These are phyloP conservation scores for Camellia granthamiana DNA, from an alignment of 148 eudicot genomes.

Conservation along the genomic window DNA sequence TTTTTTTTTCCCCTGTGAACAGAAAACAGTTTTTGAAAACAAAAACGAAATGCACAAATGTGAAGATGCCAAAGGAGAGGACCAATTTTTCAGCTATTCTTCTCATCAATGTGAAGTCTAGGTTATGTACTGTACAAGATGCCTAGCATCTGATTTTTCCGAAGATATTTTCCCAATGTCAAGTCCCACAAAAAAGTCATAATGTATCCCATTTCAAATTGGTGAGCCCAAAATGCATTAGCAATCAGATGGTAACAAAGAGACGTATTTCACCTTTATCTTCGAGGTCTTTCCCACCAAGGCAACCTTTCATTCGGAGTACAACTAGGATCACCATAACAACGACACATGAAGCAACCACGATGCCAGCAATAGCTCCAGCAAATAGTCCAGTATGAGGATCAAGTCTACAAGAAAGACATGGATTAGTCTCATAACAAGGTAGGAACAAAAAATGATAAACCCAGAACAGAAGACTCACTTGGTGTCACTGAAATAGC, in stretches of 20 bases:
- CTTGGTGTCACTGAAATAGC: constrained; percentile 84
- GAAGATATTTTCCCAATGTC: constrained; percentile 2
- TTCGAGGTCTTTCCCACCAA: constrained; percentile 45
- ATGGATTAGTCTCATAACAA: constrained; percentile 1
- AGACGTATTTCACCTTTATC: constrained; percentile 34
- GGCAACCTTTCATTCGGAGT: constrained; percentile 44
- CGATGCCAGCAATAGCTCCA: constrained; percentile 65
- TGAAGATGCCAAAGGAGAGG: not conserved
- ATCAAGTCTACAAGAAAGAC: constrained; percentile 49
- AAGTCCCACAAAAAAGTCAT: not conserved
- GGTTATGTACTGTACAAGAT: not conserved
- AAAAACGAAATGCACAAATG: not conserved
- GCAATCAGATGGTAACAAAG: not conserved
- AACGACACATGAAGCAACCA: constrained; percentile 37
- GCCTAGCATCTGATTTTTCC: not conserved
- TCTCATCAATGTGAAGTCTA: not conserved
- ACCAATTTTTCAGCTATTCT: not conserved
- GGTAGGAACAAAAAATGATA: not conserved
- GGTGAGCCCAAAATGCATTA: not conserved
- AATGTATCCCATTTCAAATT: not conserved
- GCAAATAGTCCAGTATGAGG: constrained; percentile 44
- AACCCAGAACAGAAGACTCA: constrained; percentile 6
- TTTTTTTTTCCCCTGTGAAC: no score
- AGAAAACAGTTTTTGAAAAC: no score
- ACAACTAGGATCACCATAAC: constrained; percentile 32